phyloP scores from a whole-genome alignment of 768 basidiomycete genomes.

The Leucocoprinus birnbaumii region DNA sequence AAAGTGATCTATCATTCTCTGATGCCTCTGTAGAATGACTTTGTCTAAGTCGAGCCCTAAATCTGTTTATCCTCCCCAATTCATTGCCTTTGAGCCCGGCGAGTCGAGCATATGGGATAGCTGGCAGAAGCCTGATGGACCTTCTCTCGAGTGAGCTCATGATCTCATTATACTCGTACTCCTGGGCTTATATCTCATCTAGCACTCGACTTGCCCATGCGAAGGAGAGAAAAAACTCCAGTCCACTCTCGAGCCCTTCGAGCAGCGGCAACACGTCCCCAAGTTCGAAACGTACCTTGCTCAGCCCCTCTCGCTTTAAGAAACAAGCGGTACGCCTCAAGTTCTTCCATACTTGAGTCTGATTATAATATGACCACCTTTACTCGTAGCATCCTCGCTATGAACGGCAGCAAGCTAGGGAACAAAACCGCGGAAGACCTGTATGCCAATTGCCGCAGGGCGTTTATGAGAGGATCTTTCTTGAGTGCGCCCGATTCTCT shows the following conservation, averaged over 20 bases:
- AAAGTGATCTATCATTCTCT: no score
- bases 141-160: conserved; percentile 8
- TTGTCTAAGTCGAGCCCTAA: background rate
- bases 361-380: background rate
- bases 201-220: conserved; percentile 5
- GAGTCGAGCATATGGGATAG: background rate
- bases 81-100: background rate
- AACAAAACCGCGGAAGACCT: background rate
- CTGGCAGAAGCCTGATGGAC: background rate
- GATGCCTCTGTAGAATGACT: background rate
- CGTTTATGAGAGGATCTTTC: conserved; percentile 27
- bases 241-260: background rate
- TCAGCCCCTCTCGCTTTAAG: conserved; percentile 2
- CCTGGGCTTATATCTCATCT: background rate
- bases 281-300: background rate
- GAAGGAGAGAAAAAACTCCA: background rate
- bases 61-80: conserved; percentile 3
- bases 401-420: conserved; percentile 13
- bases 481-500: conserved; percentile 21
- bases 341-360: no score
- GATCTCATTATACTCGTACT: background rate
- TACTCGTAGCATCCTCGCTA: conserved; percentile 8
- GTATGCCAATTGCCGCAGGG: conserved; percentile 26
- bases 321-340: background rate
- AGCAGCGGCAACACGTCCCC: background rate